Percentiles rank a stretch among this genome's conserved stretches.
Conservation (phyloP, 257 asterid genomes). For the Solanum megistacrolobum region DNA sequence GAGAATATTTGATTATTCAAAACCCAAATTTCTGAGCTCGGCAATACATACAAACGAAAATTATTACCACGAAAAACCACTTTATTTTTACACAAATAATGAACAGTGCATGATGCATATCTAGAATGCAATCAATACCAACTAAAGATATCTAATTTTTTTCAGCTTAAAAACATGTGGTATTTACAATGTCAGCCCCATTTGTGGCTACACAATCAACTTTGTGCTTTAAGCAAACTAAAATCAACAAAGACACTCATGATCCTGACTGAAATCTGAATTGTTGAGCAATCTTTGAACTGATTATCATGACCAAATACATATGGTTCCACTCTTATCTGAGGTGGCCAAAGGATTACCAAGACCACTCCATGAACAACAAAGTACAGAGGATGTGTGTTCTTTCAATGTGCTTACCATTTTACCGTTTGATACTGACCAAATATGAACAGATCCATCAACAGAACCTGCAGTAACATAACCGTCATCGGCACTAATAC, state of each 20-base stretch:
- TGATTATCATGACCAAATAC: constrained; percentile 45
- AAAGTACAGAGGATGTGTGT: constrained; percentile 56
- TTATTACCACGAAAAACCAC: not conserved
- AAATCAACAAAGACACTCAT: not conserved
- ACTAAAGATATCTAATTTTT: not conserved
- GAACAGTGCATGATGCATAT: not conserved
- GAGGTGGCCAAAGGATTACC: constrained; percentile 81
- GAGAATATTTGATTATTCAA: not conserved
- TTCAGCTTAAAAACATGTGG: not conserved
- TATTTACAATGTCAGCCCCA: not conserved
- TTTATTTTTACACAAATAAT: not conserved
- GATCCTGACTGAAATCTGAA: not conserved
- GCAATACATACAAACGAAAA: not conserved
- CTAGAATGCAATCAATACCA: not conserved
- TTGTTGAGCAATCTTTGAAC: not conserved
- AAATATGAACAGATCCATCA: constrained; percentile 77
- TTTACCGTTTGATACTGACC: constrained; percentile 59
- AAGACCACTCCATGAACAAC: constrained; percentile 79
- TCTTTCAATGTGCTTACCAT: constrained; percentile 76
- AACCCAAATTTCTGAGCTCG: not conserved
- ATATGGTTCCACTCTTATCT: constrained; percentile 64
- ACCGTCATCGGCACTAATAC: constrained; percentile 78
- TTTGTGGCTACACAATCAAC: not conserved
- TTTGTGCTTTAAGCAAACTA: not conserved
- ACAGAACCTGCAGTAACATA: constrained; percentile 82